Evolutionary conservation across 805 yeast genomes (phyloP).

Genomic region (Saccharomyces jurei): DNA sequence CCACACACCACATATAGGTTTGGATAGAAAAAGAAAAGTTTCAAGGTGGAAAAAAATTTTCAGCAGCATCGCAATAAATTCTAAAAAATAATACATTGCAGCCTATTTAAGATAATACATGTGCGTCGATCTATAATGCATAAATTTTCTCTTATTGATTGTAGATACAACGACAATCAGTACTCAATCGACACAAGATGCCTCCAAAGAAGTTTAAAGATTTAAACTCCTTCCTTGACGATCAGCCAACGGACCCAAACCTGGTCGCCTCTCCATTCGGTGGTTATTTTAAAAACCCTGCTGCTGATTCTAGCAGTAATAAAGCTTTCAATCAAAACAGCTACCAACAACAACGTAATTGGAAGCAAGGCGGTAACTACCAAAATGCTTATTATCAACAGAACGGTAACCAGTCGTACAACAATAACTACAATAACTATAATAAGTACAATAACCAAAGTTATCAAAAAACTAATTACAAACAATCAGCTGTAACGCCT

Average conservation of each 20-base stretch:
- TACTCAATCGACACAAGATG: slow-evolving; percentile 9
- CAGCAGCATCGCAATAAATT: not conserved
- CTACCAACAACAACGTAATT: slow-evolving; percentile 20
- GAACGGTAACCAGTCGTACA: slow-evolving; percentile 4
- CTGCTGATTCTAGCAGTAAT: slow-evolving; percentile 2
- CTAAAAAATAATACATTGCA: not conserved
- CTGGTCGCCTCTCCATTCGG: slow-evolving; percentile 29
- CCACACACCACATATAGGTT: not conserved
- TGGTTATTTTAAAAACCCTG: slow-evolving; percentile 24
- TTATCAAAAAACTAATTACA: slow-evolving; percentile 18
- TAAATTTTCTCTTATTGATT: not conserved
- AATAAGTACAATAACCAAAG: slow-evolving; percentile 14
- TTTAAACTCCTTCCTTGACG: slow-evolving; percentile 24
- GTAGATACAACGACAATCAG: not conserved
- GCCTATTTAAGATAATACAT: not conserved
- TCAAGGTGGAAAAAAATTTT: not conserved
- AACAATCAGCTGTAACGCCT: slow-evolving; percentile 32
- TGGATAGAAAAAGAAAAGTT: not conserved
- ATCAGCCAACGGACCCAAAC: slow-evolving; percentile 25
- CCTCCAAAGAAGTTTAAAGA: slow-evolving; percentile 30
- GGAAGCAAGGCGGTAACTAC: slow-evolving; percentile 14
- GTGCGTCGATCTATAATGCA: not conserved
- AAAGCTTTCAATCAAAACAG: slow-evolving; percentile 6
- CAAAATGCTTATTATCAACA: slow-evolving; percentile 5
- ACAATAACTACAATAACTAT: slow-evolving; percentile 11